Evolutionary conservation across 2,329 filamentous ascomycete genomes (phyloP).

Genomic region (Chaetomiaceae sp.): DNA sequence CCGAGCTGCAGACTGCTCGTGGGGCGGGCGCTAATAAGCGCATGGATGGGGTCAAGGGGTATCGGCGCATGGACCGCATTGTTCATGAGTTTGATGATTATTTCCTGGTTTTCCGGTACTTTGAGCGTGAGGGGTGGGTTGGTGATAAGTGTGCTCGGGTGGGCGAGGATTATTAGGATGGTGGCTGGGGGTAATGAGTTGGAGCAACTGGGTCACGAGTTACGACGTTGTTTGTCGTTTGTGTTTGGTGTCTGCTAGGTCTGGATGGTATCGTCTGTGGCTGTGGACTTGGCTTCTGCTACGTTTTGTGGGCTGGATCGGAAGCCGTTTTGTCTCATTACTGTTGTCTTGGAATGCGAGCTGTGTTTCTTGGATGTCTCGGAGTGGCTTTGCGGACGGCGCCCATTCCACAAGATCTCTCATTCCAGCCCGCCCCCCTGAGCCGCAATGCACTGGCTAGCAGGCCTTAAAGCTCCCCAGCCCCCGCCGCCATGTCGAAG

Average conservation of each 20-base stretch:
- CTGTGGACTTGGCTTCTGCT: neutral
- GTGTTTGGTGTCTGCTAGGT: neutral
- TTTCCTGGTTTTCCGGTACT: slow-evolving; percentile 93
- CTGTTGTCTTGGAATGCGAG: neutral
- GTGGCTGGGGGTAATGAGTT: neutral
- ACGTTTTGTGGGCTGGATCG: neutral
- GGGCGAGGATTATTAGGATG: slow-evolving; percentile 44
- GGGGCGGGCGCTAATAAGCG: slow-evolving; percentile 41
- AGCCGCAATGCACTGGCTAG: neutral
- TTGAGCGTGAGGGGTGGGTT: slow-evolving; percentile 79
- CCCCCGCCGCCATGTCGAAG: slow-evolving; percentile 1
- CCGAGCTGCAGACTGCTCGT: slow-evolving; percentile 28
- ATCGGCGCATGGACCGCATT: slow-evolving; percentile 86
- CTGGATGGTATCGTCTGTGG: neutral
- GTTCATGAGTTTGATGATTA: slow-evolving; percentile 98
- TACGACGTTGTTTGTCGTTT: neutral
- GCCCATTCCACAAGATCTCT: neutral
- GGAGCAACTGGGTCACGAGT: slow-evolving; percentile 1
- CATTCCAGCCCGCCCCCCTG: neutral
- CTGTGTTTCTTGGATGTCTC: neutral
- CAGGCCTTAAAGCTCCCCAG: neutral
- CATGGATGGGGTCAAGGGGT: slow-evolving; percentile 79
- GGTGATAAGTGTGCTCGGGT: slow-evolving; percentile 50
- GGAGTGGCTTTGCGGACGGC: neutral
- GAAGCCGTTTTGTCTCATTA: too few relatives aligned